Conservation (phyloP, 257 asterid species). For the Solanum chiquidenum region DNA sequence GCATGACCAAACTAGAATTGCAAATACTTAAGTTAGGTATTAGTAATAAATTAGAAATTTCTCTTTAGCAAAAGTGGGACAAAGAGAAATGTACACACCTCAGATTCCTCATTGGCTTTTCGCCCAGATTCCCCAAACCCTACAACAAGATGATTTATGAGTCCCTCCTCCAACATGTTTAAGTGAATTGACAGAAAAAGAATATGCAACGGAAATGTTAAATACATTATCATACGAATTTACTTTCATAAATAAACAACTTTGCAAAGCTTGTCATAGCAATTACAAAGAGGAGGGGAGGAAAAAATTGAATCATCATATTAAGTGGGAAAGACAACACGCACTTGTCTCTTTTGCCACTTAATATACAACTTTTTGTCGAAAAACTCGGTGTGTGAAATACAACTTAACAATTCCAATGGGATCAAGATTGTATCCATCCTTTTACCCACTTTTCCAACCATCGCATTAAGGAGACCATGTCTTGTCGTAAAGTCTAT, state of each 20-base stretch:
- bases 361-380: conserved; percentile 88
- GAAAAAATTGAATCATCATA: neutral
- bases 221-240: neutral
- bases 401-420: conserved; percentile 77
- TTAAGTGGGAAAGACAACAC: conserved; percentile 6
- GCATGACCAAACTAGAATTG: neutral
- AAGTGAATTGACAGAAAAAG: conserved; percentile 83
- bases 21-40: neutral
- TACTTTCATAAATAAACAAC: neutral
- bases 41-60: neutral
- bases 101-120: conserved; percentile 66
- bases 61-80: neutral
- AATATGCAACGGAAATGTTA: conserved; percentile 9
- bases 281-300: neutral
- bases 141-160: conserved; percentile 70
- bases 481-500: conserved; percentile 79
- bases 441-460: conserved; percentile 92
- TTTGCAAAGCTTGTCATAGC: neutral
- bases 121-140: conserved; percentile 97
- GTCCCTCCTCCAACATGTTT: conserved; percentile 97
- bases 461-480: conserved; percentile 89
- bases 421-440: conserved; percentile 92
- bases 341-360: conserved; percentile 98
- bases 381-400: conserved; percentile 82
- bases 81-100: conserved; percentile 37